Percentiles rank a stretch among this genome's conserved stretches.
phyloP scores from a whole-genome alignment of 2,329 filamentous ascomycete genomes.

The Aspergillus fructus region DNA sequence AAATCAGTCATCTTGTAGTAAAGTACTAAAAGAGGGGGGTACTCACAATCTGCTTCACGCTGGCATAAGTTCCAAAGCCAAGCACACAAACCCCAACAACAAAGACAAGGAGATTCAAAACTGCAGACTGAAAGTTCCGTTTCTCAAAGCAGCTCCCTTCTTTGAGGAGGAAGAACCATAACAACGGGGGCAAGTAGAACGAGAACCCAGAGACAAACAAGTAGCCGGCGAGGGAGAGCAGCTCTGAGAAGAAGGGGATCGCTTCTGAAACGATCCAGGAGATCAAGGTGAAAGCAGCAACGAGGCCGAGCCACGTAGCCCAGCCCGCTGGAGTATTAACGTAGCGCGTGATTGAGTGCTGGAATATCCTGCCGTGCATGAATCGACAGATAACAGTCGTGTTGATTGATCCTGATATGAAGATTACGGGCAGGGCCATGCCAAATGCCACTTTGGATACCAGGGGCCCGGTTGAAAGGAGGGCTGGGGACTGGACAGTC shows the following conservation, averaged over 20 bases:
- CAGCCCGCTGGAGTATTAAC: slow-evolving; percentile 36
- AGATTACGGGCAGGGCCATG: too few relatives aligned
- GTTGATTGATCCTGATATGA: slow-evolving; percentile 31
- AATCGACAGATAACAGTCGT: slow-evolving; percentile 34
- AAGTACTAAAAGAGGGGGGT: not conserved
- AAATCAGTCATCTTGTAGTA: too few relatives aligned
- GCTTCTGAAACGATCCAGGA: slow-evolving; percentile 83
- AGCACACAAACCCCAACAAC: slow-evolving; percentile 73
- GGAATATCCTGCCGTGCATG: slow-evolving; percentile 34
- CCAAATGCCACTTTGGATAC: too few relatives aligned
- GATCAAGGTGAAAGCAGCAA: slow-evolving; percentile 63
- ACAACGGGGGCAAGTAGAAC: slow-evolving; percentile 63
- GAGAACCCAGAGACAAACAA: slow-evolving; percentile 87
- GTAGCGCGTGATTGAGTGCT: slow-evolving; percentile 34
- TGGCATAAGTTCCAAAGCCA: slow-evolving; percentile 73
- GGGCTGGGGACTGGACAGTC: too few relatives aligned
- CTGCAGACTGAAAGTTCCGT: slow-evolving; percentile 53
- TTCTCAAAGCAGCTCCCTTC: slow-evolving; percentile 25
- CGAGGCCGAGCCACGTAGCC: slow-evolving; percentile 32
- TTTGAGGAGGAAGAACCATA: slow-evolving; percentile 31
- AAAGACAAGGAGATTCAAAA: slow-evolving; percentile 68
- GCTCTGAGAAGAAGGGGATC: slow-evolving; percentile 79
- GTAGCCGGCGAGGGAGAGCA: slow-evolving; percentile 51
- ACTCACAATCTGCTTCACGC: slow-evolving; percentile 40
- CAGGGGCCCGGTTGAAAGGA: too few relatives aligned